Base-by-base conservation (phyloP, 1,284 basidiomycete genomes). In the Ceratobasidium sp. region DNA sequence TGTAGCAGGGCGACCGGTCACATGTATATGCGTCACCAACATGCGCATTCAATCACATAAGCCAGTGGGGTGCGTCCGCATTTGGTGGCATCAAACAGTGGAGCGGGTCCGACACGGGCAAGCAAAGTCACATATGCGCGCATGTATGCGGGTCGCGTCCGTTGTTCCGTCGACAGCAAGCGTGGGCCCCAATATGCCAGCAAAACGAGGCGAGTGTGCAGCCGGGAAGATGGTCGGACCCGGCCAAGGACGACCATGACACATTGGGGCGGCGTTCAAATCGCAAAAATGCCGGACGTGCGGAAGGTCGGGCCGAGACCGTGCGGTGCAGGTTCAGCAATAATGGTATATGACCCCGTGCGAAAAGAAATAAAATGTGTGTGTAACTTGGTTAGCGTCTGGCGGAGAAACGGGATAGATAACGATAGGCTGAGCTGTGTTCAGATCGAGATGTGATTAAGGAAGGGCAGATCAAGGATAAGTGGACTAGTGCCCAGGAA, bases 1-100 rank as follows among this genome's bases (percentile, higher is more conserved):
- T 85, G 68, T 40, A 40, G 42, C 35, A 34, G 62, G 10, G n/a
- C 17, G 22, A 49, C 7, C 45, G 45, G 22, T 22, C 8, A 10
- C 8, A 22, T 8, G 38, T 17, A 40, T 17, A 40, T 8, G 8
- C 8, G 38, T 40, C 8, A 40, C 8, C 17, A 40, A 40, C 17
- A 40, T n/a, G n/a, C n/a, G n/a, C n/a, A n/a, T n/a, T n/a, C n/a
- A n/a, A n/a, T n/a, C n/a, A n/a, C n/a, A n/a, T n/a, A n/a, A n/a
- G n/a, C n/a, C n/a, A n/a, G n/a, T n/a, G n/a, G n/a, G n/a, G n/a
- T n/a, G n/a, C n/a, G n/a, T n/a, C n/a, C n/a, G n/a, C n/a, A n/a
- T n/a, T n/a, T n/a, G n/a, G n/a, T n/a, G n/a, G n/a, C n/a, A n/a
- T n/a, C n/a, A n/a, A n/a, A n/a, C n/a, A n/a, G n/a, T n/a, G 38